Conservation (phyloP, 495 filamentous ascomycete genomes). For the Penicillium crystallinum region DNA sequence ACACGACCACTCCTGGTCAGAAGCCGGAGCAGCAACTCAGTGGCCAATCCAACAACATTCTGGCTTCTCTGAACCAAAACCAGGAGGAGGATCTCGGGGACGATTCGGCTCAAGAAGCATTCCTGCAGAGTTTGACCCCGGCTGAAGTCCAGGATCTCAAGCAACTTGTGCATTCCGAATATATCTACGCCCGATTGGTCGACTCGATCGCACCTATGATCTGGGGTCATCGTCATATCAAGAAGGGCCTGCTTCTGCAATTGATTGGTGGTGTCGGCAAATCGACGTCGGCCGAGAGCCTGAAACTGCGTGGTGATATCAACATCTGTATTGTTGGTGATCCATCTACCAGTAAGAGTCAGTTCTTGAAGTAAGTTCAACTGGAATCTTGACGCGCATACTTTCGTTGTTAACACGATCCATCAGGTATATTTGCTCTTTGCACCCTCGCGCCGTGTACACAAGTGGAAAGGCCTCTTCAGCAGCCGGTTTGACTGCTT, state of each 20-base stretch:
- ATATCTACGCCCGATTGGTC: conserved; percentile 90
- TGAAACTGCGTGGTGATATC: conserved; percentile 92
- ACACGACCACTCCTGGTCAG: conserved; percentile 72
- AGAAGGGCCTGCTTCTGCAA: conserved; percentile 93
- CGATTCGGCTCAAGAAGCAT: conserved; percentile 82
- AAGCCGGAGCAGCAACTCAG: conserved; percentile 59
- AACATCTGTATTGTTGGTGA: conserved; percentile 99
- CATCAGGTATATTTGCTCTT: conserved; percentile 77
- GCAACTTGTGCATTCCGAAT: conserved; percentile 87
- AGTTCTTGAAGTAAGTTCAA: conserved; percentile 76
- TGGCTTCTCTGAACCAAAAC: conserved; percentile 73
- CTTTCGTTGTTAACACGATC: conserved; percentile 3
- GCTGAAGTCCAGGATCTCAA: conserved; percentile 88
- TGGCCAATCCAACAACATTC: conserved; percentile 70
- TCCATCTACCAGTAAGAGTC: conserved; percentile 95
- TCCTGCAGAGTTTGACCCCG: conserved; percentile 74
- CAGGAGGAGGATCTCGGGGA: conserved; percentile 61
- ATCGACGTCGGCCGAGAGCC: conserved; percentile 73
- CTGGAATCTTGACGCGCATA: neutral
- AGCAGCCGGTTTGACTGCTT: conserved; percentile 93
- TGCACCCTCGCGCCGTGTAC: conserved; percentile 94
- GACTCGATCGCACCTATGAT: conserved; percentile 96
- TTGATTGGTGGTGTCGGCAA: conserved; percentile 91
- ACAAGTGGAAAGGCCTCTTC: conserved; percentile 98
- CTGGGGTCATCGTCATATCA: conserved; percentile 94